Evolutionary conservation across 139 green algal genomes (phyloP).

Genomic region (Closterium sp.): DNA sequence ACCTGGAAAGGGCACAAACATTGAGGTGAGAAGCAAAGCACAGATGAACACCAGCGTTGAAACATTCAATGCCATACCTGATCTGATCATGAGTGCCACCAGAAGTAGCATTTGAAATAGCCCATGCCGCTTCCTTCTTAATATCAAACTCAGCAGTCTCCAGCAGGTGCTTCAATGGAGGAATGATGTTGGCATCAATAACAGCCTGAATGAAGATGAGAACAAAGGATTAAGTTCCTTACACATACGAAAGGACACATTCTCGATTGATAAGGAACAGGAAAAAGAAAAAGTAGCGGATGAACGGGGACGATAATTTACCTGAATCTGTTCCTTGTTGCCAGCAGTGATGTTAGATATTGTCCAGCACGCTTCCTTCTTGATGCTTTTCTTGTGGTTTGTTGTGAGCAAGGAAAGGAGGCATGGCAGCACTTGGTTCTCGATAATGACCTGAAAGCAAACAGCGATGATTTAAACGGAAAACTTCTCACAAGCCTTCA

Average conservation of each 20-base stretch:
- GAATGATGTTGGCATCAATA: slow-evolving; percentile 85
- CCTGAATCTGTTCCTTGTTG: slow-evolving; percentile 98
- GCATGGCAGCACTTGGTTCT: slow-evolving; percentile 88
- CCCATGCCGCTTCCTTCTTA: slow-evolving; percentile 99
- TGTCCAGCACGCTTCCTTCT: slow-evolving; percentile 99
- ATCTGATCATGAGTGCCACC: slow-evolving; percentile 79
- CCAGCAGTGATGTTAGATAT: slow-evolving; percentile 99
- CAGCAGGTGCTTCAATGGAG: slow-evolving; percentile 87
- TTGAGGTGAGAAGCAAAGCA: neutral
- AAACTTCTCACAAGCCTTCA: too few species aligned
- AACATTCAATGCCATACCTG: slow-evolving; percentile 42
- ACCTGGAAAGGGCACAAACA: slow-evolving; percentile 41
- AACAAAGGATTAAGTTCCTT: neutral
- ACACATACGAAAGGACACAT: neutral
- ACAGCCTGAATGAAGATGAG: slow-evolving; percentile 59
- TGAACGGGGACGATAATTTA: neutral
- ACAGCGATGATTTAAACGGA: neutral
- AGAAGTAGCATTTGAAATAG: slow-evolving; percentile 96
- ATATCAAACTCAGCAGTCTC: slow-evolving; percentile 96
- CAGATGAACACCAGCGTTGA: neutral
- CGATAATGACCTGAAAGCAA: slow-evolving; percentile 87
- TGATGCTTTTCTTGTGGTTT: slow-evolving; percentile 98
- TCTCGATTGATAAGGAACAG: neutral
- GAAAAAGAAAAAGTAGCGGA: neutral
- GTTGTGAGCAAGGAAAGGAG: slow-evolving; percentile 87